Conservation (phyloP, 2,329 filamentous ascomycete genomes). For the Pseudocercospora musae region DNA sequence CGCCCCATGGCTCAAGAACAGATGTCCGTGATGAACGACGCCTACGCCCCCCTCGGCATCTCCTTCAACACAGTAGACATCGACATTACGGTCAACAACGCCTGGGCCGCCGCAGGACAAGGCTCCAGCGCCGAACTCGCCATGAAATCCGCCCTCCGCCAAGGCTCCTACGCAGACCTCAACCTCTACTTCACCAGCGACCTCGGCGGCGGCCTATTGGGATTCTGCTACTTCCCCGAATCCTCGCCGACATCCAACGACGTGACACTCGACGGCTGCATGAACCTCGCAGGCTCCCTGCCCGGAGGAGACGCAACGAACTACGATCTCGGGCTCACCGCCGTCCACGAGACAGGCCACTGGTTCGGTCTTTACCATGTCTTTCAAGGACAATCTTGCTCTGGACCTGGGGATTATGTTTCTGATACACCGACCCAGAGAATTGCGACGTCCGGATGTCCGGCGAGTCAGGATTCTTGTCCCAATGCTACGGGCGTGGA, state of each 20-base stretch:
- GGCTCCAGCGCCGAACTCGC: conserved; percentile 37
- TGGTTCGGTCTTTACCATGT: conserved; percentile 46
- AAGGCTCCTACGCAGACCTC: conserved; percentile 51
- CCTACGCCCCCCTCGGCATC: conserved; percentile 42
- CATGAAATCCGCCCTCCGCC: conserved; percentile 53
- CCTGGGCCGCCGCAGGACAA: conserved; percentile 49
- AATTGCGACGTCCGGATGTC: conserved; percentile 49
- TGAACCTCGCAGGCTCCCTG: conserved; percentile 52
- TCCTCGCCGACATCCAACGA: conserved; percentile 39
- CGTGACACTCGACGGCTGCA: conserved; percentile 51
- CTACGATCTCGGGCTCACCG: conserved; percentile 45
- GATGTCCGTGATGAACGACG: conserved; percentile 8
- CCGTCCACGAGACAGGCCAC: conserved; percentile 46
- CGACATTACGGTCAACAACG: conserved; percentile 50
- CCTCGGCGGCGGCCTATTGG: conserved; percentile 34
- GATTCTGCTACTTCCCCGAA: conserved; percentile 34
- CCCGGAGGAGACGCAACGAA: conserved; percentile 46
- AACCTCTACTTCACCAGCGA: conserved; percentile 59
- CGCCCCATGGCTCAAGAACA: conserved; percentile 36
- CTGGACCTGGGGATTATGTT: conserved; percentile 42
- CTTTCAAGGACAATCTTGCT: conserved; percentile 43
- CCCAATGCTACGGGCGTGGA: conserved; percentile 44
- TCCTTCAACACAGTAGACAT: conserved; percentile 47
- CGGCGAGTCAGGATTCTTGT: conserved; percentile 48
- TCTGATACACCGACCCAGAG: conserved; percentile 41